Evolutionary conservation across 345 rosid genomes (phyloP).

Genomic region (Reutealis trisperma): DNA sequence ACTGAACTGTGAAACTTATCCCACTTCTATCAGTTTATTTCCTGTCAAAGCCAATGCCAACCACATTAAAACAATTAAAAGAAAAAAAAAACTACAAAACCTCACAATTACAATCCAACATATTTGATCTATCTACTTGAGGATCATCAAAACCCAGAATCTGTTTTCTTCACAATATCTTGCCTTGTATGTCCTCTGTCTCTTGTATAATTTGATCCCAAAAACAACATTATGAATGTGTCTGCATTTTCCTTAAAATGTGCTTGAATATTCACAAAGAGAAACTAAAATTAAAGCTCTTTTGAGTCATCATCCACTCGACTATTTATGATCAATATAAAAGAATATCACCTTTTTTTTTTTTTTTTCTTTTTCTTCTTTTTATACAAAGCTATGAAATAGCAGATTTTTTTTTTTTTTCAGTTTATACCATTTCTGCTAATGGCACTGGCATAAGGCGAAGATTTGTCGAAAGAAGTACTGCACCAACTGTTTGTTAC

Average conservation of each 20-base stretch:
- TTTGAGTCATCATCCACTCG: background rate
- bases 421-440: background rate
- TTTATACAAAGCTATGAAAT: conserved; percentile 14
- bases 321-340: conserved; percentile 9
- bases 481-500: conserved; percentile 6
- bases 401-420: background rate
- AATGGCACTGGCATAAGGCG: background rate
- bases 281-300: background rate
- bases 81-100: background rate
- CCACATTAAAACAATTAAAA: background rate
- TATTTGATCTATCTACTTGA: conserved; percentile 13
- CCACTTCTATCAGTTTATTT: conserved; percentile 12
- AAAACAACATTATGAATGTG: conserved; percentile 8
- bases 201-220: background rate
- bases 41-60: conserved; percentile 11
- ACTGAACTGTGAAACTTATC: background rate
- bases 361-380: background rate
- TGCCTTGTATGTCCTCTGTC: background rate
- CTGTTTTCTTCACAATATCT: background rate
- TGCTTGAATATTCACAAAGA: conserved; percentile 19
- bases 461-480: background rate
- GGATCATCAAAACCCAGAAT: conserved; percentile 16
- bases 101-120: conserved; percentile 23
- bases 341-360: conserved; percentile 1
- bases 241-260: background rate